Base-by-base conservation (phyloP, 371 early-diverging fungal species). In the Mucor velutinosus region DNA sequence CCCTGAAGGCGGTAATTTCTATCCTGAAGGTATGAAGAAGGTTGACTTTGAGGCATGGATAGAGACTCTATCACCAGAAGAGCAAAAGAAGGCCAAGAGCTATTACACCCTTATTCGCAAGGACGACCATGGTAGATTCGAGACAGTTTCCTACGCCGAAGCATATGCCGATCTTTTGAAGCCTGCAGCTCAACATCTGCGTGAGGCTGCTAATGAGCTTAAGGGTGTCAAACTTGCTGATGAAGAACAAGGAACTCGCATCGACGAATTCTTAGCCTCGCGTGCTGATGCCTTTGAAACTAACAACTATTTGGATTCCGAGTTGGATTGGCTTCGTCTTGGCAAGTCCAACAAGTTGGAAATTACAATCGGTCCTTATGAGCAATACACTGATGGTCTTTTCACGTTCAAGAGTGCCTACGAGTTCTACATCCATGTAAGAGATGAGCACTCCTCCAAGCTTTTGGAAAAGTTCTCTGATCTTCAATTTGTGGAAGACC, bases 361-460 rank as follows among this genome's bases (percentile, higher is more conserved):
- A 74, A 81, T 92, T n/a, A 92, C 93, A 1, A 73, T 85, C 14
- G 93, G 92, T 27, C 93, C 94, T 23, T 93, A 93, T 65, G 94
- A 93, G 76, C 89, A 89, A 21, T 94, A 94, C 73, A 89, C 91
- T 23, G 94, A 94, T 71, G 86, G 84, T 65, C 58, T 92, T 58
- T 86, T 88, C 67, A 79, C 87, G 11, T 72, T 81, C 66, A 93
- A 92, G 72, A 84, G 90, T 49, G 89, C 92, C 8, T 94, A 84
- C 70, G 92, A 91, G 62, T 82, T 88, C 30, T 91, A 88, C 78
- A 69, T 93, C n/a, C 91, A 91, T 71, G 89, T 89, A 12, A 84
- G 93, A 7, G 94, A 94, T 66, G 89, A 89, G 61, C 78, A 77
- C 23, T 87, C 85, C 7, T 89, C 89, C 21, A 63, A 66, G 19